Evolutionary conservation across 1,139 yeast species (phyloP).

Genomic region (Kluyveromyces sp.): DNA sequence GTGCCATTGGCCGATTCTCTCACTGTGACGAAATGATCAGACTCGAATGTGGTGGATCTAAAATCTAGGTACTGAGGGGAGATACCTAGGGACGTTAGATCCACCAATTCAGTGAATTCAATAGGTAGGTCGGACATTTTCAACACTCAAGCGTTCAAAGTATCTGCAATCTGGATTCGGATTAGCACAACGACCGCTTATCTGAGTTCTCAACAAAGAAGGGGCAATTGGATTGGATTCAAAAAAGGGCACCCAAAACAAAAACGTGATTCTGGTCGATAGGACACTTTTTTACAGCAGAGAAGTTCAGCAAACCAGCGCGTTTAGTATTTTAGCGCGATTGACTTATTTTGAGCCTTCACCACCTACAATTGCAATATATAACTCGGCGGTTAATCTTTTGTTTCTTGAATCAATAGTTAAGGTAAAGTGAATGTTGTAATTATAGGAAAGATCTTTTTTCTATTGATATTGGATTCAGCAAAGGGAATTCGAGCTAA

Average conservation of each 20-base stretch:
- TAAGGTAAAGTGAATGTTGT: neutral
- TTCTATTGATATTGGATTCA: neutral
- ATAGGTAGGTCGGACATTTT: slow-evolving; percentile 71
- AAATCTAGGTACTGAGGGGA: slow-evolving; percentile 81
- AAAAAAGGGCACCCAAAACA: neutral
- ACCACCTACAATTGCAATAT: neutral
- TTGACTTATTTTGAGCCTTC: neutral
- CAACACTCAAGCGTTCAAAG: neutral
- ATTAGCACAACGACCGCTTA: no score
- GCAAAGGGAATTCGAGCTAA: no score
- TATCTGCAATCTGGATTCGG: no score
- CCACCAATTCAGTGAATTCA: slow-evolving; percentile 91
- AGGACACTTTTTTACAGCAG: neutral
- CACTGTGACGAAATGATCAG: slow-evolving; percentile 83
- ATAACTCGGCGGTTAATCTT: neutral
- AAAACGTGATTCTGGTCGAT: neutral
- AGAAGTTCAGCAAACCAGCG: neutral
- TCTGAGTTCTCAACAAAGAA: no score
- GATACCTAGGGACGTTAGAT: slow-evolving; percentile 77
- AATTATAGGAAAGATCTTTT: neutral
- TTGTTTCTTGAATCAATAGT: neutral
- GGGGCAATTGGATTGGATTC: neutral
- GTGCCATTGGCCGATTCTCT: slow-evolving; percentile 73
- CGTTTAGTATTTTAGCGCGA: neutral
- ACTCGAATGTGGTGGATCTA: slow-evolving; percentile 88